Percentiles rank a stretch among this genome's conserved stretches.
Evolutionary conservation across 495 filamentous ascomycete species (phyloP).

Genomic region (Venustampulla echinocandica): DNA sequence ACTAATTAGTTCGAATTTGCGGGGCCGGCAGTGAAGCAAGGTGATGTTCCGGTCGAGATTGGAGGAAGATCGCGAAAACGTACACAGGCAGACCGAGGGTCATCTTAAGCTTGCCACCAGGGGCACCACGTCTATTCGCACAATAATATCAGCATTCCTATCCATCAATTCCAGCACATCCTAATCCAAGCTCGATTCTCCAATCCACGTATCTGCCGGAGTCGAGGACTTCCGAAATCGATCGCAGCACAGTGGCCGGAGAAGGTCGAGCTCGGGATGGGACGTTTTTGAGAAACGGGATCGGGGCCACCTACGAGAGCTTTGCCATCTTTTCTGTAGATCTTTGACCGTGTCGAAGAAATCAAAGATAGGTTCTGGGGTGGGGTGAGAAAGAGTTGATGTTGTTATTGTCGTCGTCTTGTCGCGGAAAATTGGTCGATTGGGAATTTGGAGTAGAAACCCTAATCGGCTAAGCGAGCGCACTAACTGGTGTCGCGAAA

Average conservation of each 20-base stretch:
- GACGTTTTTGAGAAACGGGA: not conserved
- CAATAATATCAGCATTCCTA: conserved; percentile 2
- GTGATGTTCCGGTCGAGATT: not conserved
- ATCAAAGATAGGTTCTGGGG: conserved; percentile 17
- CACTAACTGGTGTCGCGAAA: not conserved
- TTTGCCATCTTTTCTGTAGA: conserved; percentile 23
- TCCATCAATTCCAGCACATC: not conserved
- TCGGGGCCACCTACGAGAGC: conserved; percentile 22
- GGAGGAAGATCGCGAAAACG: conserved; percentile 34
- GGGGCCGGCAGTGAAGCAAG: not conserved
- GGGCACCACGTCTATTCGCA: conserved; percentile 65
- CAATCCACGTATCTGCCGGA: not conserved
- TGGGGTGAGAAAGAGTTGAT: conserved; percentile 10
- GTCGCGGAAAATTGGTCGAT: conserved; percentile 4
- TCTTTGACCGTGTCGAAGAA: conserved; percentile 12
- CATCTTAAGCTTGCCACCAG: conserved; percentile 99
- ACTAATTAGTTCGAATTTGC: no score
- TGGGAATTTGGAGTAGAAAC: conserved; percentile 7
- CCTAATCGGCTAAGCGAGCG: conserved; percentile 15
- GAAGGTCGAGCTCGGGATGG: no score
- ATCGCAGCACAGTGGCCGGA: no score
- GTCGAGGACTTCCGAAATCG: not conserved
- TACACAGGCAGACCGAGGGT: conserved; percentile 99
- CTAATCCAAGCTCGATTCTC: not conserved
- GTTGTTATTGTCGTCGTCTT: conserved; percentile 11